Evolutionary conservation across 2,329 filamentous ascomycete genomes (phyloP).

Genomic region (Calonectria henricotiae): DNA sequence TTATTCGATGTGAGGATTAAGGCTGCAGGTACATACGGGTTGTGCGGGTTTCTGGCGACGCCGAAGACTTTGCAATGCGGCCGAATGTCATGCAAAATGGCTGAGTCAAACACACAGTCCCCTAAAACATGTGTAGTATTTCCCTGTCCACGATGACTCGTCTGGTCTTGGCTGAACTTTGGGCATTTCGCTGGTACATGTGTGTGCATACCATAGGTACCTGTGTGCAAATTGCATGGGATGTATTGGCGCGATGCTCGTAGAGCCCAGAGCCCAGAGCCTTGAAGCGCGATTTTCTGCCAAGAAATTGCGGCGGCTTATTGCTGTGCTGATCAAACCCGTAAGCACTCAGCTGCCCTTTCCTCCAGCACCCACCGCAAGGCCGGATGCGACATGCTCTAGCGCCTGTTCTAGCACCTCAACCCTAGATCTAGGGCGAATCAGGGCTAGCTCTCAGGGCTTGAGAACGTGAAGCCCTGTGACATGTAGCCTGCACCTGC

Average conservation of each 20-base stretch:
- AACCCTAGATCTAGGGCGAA: constrained; percentile 26
- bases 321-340: constrained; percentile 26
- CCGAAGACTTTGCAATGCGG: constrained; percentile 3
- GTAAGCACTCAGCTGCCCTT: constrained; percentile 41
- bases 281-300: constrained; percentile 37
- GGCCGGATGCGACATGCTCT: constrained; percentile 31
- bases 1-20: constrained; percentile 28
- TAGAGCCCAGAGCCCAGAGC: neutral
- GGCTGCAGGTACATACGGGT: constrained; percentile 32
- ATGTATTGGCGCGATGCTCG: neutral
- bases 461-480: constrained; percentile 30
- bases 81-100: constrained; percentile 5
- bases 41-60: constrained; percentile 7
- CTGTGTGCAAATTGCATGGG: neutral
- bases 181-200: constrained; percentile 9
- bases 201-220: neutral
- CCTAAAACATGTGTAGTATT: neutral
- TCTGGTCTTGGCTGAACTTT: constrained; percentile 22
- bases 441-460: constrained; percentile 23
- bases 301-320: constrained; percentile 29
- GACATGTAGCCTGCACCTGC: constrained; percentile 26
- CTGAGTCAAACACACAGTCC: constrained; percentile 25
- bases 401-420: constrained; percentile 15
- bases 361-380: constrained; percentile 41
- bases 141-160: constrained; percentile 23